Evolutionary conservation across 2,329 filamentous ascomycete genomes (phyloP), one percentile per base, ranked within the genome.

Genomic region (Penicillium verrucosum): DNA sequence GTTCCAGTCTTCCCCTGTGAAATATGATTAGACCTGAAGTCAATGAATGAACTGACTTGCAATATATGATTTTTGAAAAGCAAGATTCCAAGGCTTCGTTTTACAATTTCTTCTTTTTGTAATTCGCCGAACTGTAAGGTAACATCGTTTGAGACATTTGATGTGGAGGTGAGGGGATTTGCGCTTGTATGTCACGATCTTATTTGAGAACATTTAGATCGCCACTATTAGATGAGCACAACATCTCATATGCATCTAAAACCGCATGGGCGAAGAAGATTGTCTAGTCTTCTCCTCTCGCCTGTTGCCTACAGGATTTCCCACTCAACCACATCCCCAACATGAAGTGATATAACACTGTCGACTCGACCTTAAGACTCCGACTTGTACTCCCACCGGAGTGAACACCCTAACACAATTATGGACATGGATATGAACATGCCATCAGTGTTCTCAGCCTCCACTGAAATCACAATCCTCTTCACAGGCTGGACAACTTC

Each of bases 21-120:
- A 57, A 66, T 66, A 65, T 66, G 57, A 64, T 61, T 61, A 66
- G 57, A 65, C 46, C 58, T 58, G 51, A 58, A 54, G 57, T 55
- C 52, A 54, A 59, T 58, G 48, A 46, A 36, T 45, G 41, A 34
- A 47, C 32, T 44, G 40, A 57, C 60, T 54, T 56, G 54, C 44
- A 62, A 57, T 56, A 51, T 49, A 55, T 49, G 7, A 37, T 29
- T 53, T 47, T 42, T n/a, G 21, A 34, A 29, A 34, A 27, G 9
- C 40, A n/a, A 11, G 23, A 16, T 12, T 25, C 16, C 21, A 10
- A 44, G 8, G 2, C 27, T 40, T 23, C 18, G n/a, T 32, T 25
- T 36, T n/a, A 21, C 10, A 9, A 7, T 11, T 21, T 18, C 23
- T 36, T n/a, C n/a, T 8, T 16, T 21, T 23, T 5, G 25, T 32